These are phyloP conservation scores for Solanum hybrid DNA, from an alignment of 305 asterid species.

Conservation along the genomic window DNA sequence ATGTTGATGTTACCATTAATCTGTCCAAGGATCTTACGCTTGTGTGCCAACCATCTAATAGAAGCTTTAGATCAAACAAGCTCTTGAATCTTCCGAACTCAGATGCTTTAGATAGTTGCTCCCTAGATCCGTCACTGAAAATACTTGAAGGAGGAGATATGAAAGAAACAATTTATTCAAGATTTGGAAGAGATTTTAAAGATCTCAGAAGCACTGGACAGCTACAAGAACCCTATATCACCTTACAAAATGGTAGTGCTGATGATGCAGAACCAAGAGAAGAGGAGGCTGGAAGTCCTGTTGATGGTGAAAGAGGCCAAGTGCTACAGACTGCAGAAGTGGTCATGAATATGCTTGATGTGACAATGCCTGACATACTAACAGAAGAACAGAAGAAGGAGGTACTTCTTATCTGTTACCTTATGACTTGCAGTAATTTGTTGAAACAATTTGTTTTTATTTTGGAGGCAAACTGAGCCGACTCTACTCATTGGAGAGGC, in stretches of 20 bases:
- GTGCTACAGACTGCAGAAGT: conserved; percentile 63
- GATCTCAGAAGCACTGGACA: conserved; percentile 10
- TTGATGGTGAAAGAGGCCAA: conserved; percentile 56
- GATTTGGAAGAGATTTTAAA: conserved; percentile 24
- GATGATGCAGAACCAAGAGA: conserved; percentile 28
- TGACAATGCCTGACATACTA: conserved; percentile 60
- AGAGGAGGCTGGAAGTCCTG: conserved; percentile 23
- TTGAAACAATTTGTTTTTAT: background rate
- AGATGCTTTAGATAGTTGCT: conserved; percentile 18
- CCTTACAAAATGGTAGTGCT: conserved; percentile 24
- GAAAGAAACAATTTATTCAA: conserved; percentile 18
- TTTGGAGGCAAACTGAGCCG: background rate
- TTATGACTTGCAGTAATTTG: conserved; percentile 2
- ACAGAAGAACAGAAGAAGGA: conserved; percentile 73
- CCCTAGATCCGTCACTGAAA: conserved; percentile 25
- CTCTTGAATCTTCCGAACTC: conserved; percentile 31
- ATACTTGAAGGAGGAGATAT: conserved; percentile 24
- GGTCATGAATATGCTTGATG: conserved; percentile 79
- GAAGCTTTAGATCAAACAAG: conserved; percentile 24
- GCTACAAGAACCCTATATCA: conserved; percentile 22
- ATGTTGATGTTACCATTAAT: conserved; percentile 65
- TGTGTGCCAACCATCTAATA: conserved; percentile 29
- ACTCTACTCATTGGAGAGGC: conserved; percentile 1
- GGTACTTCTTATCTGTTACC: conserved; percentile 35
- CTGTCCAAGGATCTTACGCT: conserved; percentile 56